A percentile compares a stretch with the other conserved stretches of the same genome.
These are phyloP conservation scores for Tricholoma hemisulphureum DNA, from an alignment of 768 basidiomycete species.

Conservation along the genomic window DNA sequence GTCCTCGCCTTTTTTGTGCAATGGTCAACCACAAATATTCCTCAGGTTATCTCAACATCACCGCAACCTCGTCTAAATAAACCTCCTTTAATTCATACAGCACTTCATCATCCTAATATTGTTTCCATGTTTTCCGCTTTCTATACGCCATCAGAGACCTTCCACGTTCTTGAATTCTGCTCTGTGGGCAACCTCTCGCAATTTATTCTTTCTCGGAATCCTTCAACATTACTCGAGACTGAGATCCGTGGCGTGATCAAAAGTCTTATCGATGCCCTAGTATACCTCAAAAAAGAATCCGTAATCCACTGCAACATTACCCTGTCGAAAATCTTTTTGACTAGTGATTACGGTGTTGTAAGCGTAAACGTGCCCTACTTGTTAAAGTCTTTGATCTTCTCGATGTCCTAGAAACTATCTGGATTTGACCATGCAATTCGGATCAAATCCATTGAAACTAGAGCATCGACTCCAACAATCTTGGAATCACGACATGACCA, in stretches of 20 bases:
- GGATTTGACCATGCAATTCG: constrained; percentile 39
- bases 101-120: constrained; percentile 49
- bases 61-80: constrained; percentile 5
- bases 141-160: constrained; percentile 26
- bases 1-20: neutral
- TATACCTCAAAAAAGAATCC: constrained; percentile 40
- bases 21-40: neutral
- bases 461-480: constrained; percentile 18
- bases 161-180: constrained; percentile 48
- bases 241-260: constrained; percentile 39
- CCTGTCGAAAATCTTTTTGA: constrained; percentile 39
- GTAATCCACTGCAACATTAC: constrained; percentile 46
- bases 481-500: constrained; percentile 14
- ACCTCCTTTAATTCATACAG: constrained; percentile 34
- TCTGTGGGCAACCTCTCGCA: constrained; percentile 35
- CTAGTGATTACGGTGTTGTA: constrained; percentile 39
- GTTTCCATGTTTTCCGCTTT: constrained; percentile 46
- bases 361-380: constrained; percentile 13
- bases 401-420: constrained; percentile 40
- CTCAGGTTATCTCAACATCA: constrained; percentile 3
- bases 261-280: constrained; percentile 40
- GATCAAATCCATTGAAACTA: constrained; percentile 22
- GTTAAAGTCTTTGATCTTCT: neutral
- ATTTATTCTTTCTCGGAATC: constrained; percentile 25
- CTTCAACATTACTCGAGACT: constrained; percentile 27